Percentiles rank a stretch among this genome's conserved stretches.
These are phyloP conservation scores for Bipolaris oryzae DNA, from an alignment of 2,329 filamentous ascomycete species.

Conservation along the genomic window DNA sequence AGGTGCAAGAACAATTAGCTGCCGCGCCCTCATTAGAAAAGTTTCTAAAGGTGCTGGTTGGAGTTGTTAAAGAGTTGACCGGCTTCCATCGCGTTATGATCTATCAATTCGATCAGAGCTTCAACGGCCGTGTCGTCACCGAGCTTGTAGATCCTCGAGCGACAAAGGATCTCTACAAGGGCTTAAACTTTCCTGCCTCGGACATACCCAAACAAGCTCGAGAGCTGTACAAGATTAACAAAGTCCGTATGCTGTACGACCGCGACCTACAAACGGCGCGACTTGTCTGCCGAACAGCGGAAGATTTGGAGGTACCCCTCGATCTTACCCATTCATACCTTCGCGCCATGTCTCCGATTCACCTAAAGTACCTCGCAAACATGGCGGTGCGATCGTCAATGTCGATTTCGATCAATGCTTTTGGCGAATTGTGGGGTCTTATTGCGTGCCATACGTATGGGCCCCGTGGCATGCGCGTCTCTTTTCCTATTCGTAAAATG, in stretches of 20 bases:
- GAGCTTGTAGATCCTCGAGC: conserved; percentile 81
- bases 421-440: conserved; percentile 83
- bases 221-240: conserved; percentile 89
- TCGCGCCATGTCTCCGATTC: conserved; percentile 88
- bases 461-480: conserved; percentile 79
- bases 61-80: conserved; percentile 86
- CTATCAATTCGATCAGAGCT: conserved; percentile 83
- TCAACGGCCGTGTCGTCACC: conserved; percentile 86
- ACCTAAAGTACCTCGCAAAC: conserved; percentile 83
- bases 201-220: conserved; percentile 86
- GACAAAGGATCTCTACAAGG: conserved; percentile 84
- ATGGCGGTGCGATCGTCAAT: conserved; percentile 94
- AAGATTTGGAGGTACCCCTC: conserved; percentile 75
- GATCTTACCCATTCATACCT: conserved; percentile 86
- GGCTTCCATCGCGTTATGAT: conserved; percentile 93
- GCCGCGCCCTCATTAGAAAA: conserved; percentile 71
- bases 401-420: conserved; percentile 91
- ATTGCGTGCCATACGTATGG: conserved; percentile 88
- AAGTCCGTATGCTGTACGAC: conserved; percentile 85
- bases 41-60: conserved; percentile 81
- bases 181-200: conserved; percentile 84
- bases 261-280: conserved; percentile 79
- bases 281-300: conserved; percentile 76
- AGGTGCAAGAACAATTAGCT: conserved; percentile 85
- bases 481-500: conserved; percentile 91